These are phyloP conservation scores for Tolypocladium ophioglossoides DNA, from an alignment of 2,329 filamentous ascomycete genomes.

Conservation along the genomic window DNA sequence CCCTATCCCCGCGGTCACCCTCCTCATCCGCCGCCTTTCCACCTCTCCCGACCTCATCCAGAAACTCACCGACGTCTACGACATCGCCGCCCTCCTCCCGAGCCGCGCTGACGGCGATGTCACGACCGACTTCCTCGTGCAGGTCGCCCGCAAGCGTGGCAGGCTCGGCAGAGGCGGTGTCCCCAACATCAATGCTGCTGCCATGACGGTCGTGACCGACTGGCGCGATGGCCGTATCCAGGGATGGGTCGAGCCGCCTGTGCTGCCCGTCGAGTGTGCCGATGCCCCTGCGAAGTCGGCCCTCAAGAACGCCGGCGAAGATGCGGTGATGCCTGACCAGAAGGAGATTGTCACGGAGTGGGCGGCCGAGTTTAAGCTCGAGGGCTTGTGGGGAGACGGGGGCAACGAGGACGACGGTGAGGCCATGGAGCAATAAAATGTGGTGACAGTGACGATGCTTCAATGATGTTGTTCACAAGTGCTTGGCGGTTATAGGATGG, in stretches of 20 bases:
- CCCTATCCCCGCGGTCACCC: constrained; percentile 73
- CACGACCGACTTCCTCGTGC: constrained; percentile 85
- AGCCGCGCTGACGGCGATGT: constrained; percentile 57
- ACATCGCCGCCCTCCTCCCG: constrained; percentile 67
- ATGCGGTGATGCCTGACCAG: constrained; percentile 49
- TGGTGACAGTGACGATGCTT: constrained; percentile 2
- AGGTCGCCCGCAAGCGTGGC: constrained; percentile 89
- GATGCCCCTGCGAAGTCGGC: constrained; percentile 18
- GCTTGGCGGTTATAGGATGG: constrained; percentile 23
- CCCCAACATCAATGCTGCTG: constrained; percentile 78
- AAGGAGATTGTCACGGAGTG: constrained; percentile 87
- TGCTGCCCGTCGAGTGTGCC: constrained; percentile 41
- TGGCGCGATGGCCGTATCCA: constrained; percentile 93
- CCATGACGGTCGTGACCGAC: constrained; percentile 90
- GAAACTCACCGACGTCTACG: constrained; percentile 76
- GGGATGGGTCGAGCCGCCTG: constrained; percentile 76
- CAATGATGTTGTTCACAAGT: constrained; percentile 1
- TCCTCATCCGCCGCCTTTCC: constrained; percentile 75
- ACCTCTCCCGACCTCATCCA: constrained; percentile 61
- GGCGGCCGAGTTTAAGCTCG: constrained; percentile 91
- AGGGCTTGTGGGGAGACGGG: constrained; percentile 76
- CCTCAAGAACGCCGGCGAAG: constrained; percentile 28
- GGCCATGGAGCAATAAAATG: constrained; percentile 39
- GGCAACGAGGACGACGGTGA: constrained; percentile 23
- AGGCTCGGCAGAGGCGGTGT: constrained; percentile 80